A percentile compares a stretch with the other conserved stretches of the same genome.
phyloP scores from a whole-genome alignment of 805 yeast species.

The Metschnikowia vanudenii region DNA sequence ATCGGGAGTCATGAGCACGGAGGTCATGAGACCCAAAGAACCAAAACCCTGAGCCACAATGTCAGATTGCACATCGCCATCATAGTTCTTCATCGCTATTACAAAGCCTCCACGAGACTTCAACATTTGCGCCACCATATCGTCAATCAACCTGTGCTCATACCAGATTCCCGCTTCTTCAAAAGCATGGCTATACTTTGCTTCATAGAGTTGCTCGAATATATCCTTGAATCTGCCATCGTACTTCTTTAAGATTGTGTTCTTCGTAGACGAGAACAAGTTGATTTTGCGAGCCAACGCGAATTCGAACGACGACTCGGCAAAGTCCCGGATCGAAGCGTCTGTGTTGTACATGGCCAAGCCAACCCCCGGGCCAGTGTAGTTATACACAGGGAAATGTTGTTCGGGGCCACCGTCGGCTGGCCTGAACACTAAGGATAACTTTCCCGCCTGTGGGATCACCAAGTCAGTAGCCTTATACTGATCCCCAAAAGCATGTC shows the following conservation, averaged over 20 bases:
- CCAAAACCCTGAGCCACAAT: slow-evolving; percentile 88
- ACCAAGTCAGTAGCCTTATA: slow-evolving; percentile 77
- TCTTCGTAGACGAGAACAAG: slow-evolving; percentile 70
- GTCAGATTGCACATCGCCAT: slow-evolving; percentile 84
- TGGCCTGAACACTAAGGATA: slow-evolving; percentile 67
- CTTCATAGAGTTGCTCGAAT: slow-evolving; percentile 64
- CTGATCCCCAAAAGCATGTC: slow-evolving; percentile 86
- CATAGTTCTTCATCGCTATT: slow-evolving; percentile 80
- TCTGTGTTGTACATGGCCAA: slow-evolving; percentile 84
- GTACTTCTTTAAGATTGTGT: slow-evolving; percentile 77
- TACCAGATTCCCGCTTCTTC: slow-evolving; percentile 64
- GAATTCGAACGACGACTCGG: slow-evolving; percentile 74
- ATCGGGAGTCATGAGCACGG: slow-evolving; percentile 79
- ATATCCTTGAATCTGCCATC: slow-evolving; percentile 84
- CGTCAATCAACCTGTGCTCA: slow-evolving; percentile 81
- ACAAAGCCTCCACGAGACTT: slow-evolving; percentile 81
- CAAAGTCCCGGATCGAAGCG: slow-evolving; percentile 72
- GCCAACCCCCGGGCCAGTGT: slow-evolving; percentile 68
- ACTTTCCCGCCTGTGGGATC: slow-evolving; percentile 62
- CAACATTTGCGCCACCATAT: slow-evolving; percentile 87
- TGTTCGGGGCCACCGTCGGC: slow-evolving; percentile 51
- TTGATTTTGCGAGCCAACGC: slow-evolving; percentile 65
- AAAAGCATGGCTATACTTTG: slow-evolving; percentile 54
- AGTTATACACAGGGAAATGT: slow-evolving; percentile 57
- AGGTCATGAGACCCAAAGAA: slow-evolving; percentile 80